These are phyloP conservation scores for Calonectria honghensis DNA, from an alignment of 2,329 filamentous ascomycete species.

Conservation along the genomic window DNA sequence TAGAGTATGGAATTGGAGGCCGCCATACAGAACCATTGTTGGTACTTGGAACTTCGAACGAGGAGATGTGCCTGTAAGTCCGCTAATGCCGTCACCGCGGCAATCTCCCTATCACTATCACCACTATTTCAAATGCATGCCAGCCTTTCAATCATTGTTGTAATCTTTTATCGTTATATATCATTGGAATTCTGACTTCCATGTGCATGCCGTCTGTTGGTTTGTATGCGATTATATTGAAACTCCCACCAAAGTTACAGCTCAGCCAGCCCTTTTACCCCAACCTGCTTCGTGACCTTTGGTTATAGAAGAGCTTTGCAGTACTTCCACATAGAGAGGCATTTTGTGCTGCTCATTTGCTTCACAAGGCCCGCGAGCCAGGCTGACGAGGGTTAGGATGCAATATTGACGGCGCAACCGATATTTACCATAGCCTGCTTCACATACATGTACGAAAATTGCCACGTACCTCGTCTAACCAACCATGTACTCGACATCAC, in stretches of 20 bases:
- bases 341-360: not conserved
- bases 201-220: not conserved
- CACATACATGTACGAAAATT: not conserved
- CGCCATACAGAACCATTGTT: not conserved
- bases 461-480: not conserved
- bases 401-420: not conserved
- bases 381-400: not conserved
- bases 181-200: not conserved
- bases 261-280: too few species aligned
- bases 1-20: not conserved
- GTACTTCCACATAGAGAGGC: not conserved
- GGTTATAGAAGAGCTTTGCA: too few species aligned
- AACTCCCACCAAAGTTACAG: not conserved
- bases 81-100: not conserved
- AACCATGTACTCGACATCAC: not conserved
- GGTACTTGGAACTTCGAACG: not conserved
- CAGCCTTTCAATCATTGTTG: not conserved
- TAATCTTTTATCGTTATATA: not conserved
- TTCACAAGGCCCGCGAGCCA: not conserved
- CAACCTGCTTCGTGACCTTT: not conserved
- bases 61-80: not conserved
- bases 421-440: not conserved
- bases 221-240: not conserved
- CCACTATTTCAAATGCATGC: too few species aligned
- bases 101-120: too few species aligned